Evolutionary conservation across 352 stramenopile genomes (phyloP), one percentile per base, ranked within the genome.

Genomic region (Phytophthora chlamydospora): DNA sequence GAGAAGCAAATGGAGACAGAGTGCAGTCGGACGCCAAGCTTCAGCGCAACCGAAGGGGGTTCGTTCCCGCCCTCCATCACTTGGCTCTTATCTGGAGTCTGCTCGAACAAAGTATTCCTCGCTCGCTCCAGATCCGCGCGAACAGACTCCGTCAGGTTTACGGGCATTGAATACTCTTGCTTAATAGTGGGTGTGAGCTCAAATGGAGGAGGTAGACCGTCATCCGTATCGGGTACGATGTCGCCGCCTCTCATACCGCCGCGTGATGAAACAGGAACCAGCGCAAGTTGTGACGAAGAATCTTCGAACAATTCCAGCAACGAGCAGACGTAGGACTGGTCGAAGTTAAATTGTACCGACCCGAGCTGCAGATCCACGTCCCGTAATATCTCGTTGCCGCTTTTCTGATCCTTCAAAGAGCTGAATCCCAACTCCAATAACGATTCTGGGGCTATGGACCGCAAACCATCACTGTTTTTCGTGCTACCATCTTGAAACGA

Each of bases 291-390:
- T 1, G 73, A 77, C 39, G 68, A 74, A 41, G 85, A 85, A 57
- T 93, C 74, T 62, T 91, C 82, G 49, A 92, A 79, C 7, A 95
- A 35, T 45, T 92, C 78, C 2, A 95, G 21, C 50, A 95, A 58
- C 45, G 83, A 91, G 43, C 82, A 90, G 7, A 95, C 68, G 36
- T 94, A 94, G 16, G 84, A 83, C 52, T 96, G 88, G 39, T 96
- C 85, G 61, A 95, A 93, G 39, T 91, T 83, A 16, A 96, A 64
- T 44, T 96, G 88, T 14, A 96, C 68, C 4, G 81, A 84, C 12
- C 88, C 88, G 44, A 94, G 66, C 38, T 80, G 75, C 31, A 94
- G 52, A 63, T 93, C 81, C n/a, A 93, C 21, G 17, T 93, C 73
- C 14, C 68, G 72, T 35, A 78, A 49, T 2, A 75, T 41, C 55